Percentiles rank a stretch among this genome's conserved stretches.
Conservation (phyloP, 306 rosid genomes). For the Gynostemma pentaphyllum region DNA sequence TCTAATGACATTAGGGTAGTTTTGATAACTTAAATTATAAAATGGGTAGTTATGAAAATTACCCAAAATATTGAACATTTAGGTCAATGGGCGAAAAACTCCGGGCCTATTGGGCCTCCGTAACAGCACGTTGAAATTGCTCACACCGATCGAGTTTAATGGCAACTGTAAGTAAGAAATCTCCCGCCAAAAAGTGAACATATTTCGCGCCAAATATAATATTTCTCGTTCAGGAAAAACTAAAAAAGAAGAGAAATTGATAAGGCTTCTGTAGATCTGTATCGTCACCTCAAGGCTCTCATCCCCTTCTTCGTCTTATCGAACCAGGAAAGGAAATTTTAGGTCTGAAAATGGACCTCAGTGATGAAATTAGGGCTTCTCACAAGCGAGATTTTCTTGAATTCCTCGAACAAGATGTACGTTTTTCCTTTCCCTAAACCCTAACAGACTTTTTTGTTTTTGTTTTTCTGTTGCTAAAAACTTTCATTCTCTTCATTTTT, state of each 20-base stretch:
- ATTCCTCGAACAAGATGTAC: constrained; percentile 80
- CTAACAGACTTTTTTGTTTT: neutral
- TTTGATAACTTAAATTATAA: too few species aligned
- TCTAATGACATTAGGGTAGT: too few species aligned
- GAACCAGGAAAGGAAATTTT: neutral
- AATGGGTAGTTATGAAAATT: too few species aligned
- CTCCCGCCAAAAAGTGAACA: constrained; percentile 1
- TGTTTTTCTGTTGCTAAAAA: neutral
- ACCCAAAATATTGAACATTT: neutral
- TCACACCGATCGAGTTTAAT: too few species aligned
- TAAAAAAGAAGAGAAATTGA: neutral
- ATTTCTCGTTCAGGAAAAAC: neutral
- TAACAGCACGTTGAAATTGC: neutral
- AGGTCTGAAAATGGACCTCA: constrained; percentile 48
- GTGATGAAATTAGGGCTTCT: constrained; percentile 83
- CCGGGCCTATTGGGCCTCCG: too few species aligned
- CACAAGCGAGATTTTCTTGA: constrained; percentile 83
- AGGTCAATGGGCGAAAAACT: too few species aligned
- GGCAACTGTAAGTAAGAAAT: neutral
- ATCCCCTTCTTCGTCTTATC: too few species aligned
- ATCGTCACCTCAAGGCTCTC: neutral
- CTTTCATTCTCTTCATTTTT: neutral
- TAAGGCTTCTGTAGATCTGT: too few species aligned
- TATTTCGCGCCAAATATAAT: constrained; percentile 4
- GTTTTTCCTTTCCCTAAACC: neutral